A percentile compares a stretch with the other conserved stretches of the same genome.
These are phyloP conservation scores for Cornus controversa DNA, from an alignment of 148 eudicot species.

Conservation along the genomic window DNA sequence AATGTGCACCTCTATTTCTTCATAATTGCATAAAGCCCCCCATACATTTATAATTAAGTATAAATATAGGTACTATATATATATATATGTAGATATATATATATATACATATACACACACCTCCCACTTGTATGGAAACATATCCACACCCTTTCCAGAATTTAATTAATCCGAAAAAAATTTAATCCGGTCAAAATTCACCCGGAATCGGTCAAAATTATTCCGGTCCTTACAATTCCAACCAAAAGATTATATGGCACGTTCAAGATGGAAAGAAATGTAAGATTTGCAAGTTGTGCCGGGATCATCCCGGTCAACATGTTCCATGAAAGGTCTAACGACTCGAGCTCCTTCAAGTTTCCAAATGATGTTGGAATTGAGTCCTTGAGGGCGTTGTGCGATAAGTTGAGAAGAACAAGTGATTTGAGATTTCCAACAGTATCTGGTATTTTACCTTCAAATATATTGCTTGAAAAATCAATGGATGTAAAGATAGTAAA, in stretches of 20 bases:
- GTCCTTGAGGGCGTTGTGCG: constrained; percentile 13
- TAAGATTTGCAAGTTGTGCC: constrained; percentile 15
- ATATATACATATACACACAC: no score
- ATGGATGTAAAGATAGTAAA: constrained; percentile 20
- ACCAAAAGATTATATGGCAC: constrained; percentile 18
- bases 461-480: constrained; percentile 24
- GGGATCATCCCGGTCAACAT: constrained; percentile 25
- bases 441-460: constrained; percentile 21
- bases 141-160: no score
- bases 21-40: no score
- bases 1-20: no score
- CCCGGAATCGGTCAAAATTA: constrained; percentile 13
- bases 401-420: constrained; percentile 23
- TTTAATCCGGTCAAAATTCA: no score
- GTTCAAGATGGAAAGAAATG: constrained; percentile 23
- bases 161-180: no score
- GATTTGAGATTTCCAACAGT: constrained; percentile 19
- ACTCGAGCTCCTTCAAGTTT: constrained; percentile 18
- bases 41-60: no score
- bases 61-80: no score
- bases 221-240: no score
- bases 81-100: no score
- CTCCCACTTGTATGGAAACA: no score
- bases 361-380: constrained; percentile 20
- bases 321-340: constrained; percentile 26